Evolutionary conservation across 768 basidiomycete genomes (phyloP).

Genomic region (Hygrocybe coccinea): DNA sequence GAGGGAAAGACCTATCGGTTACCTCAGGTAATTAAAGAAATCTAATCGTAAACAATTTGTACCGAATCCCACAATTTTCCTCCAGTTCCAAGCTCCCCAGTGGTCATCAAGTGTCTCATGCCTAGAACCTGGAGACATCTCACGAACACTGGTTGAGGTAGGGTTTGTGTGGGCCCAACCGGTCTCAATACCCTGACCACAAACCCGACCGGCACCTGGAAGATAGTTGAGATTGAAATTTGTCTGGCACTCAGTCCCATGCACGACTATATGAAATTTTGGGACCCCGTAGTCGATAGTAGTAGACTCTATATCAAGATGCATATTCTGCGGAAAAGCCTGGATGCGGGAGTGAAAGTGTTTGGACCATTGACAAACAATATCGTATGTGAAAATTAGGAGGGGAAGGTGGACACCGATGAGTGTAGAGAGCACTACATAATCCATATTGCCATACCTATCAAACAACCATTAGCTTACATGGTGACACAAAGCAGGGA

Average conservation of each 20-base stretch:
- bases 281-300: conserved; percentile 19
- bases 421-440: conserved; percentile 16
- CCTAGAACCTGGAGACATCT: conserved; percentile 32
- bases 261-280: conserved; percentile 27
- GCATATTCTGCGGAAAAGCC: neutral
- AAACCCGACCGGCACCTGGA: conserved; percentile 22
- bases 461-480: neutral
- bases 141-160: conserved; percentile 23
- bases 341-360: conserved; percentile 15
- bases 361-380: conserved; percentile 25
- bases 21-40: neutral
- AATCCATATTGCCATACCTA: conserved; percentile 34
- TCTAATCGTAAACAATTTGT: neutral
- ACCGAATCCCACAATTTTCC: conserved; percentile 14
- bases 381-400: conserved; percentile 25
- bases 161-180: conserved; percentile 29
- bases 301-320: neutral
- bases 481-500: neutral
- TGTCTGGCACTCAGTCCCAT: conserved; percentile 17
- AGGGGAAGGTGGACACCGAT: neutral
- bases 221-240: conserved; percentile 22
- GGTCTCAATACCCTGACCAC: conserved; percentile 34
- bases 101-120: conserved; percentile 27
- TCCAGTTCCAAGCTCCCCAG: conserved; percentile 26
- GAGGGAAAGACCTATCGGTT: neutral